These are phyloP conservation scores for Fusarium sp. DNA, from an alignment of 2,329 filamentous ascomycete species.

Conservation along the genomic window DNA sequence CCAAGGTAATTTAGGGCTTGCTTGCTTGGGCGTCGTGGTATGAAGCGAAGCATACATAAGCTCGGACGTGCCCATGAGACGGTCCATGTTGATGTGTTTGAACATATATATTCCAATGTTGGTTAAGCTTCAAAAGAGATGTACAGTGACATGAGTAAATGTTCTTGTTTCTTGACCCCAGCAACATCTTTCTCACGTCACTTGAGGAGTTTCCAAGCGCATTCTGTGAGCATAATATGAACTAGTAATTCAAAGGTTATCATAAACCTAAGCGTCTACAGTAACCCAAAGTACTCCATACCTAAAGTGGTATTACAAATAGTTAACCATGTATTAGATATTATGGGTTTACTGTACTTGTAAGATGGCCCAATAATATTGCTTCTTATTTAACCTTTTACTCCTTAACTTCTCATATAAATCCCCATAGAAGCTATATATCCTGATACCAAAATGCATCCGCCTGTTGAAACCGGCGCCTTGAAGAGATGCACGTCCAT, in stretches of 20 bases:
- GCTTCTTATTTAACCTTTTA: slow-evolving; percentile 25
- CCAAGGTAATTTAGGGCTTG: slow-evolving; percentile 8
- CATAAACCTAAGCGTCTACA: no score
- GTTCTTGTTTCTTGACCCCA: background rate
- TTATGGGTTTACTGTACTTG: background rate
- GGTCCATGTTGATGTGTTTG: slow-evolving; percentile 3
- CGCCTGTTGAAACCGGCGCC: slow-evolving; percentile 39
- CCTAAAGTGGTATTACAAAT: background rate
- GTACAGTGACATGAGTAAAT: background rate
- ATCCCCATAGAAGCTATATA: slow-evolving; percentile 36
- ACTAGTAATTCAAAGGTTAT: no score
- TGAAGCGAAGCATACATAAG: slow-evolving; percentile 11
- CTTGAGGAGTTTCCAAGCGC: no score
- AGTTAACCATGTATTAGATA: background rate
- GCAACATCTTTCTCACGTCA: no score
- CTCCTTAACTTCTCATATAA: slow-evolving; percentile 39
- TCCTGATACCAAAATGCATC: slow-evolving; percentile 37
- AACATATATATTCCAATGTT: slow-evolving; percentile 2
- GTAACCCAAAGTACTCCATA: no score
- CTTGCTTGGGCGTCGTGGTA: slow-evolving; percentile 19
- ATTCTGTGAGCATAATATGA: no score
- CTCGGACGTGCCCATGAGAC: background rate
- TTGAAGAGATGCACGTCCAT: slow-evolving; percentile 44
- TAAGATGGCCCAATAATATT: background rate
- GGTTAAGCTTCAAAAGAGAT: background rate